These are phyloP conservation scores for Trichoderma sp. DNA, from an alignment of 2,329 filamentous ascomycete genomes.

Conservation along the genomic window DNA sequence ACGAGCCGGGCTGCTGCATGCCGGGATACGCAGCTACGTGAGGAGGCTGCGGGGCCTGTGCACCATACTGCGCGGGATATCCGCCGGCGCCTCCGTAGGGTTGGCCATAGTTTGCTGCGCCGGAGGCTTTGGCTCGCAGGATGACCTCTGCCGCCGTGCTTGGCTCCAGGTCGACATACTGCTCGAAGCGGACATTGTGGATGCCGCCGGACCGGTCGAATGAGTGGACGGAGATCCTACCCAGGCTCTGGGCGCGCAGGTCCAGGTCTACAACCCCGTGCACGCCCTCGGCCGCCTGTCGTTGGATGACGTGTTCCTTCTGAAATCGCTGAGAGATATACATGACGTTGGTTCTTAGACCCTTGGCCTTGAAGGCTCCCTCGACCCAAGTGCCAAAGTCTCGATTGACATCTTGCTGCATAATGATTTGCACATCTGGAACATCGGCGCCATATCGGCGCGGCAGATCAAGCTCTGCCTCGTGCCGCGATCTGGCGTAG, in stretches of 20 bases:
- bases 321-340: constrained; percentile 74
- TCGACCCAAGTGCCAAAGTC: constrained; percentile 85
- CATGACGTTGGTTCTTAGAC: constrained; percentile 74
- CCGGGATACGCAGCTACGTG: constrained; percentile 24
- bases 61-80: constrained; percentile 33
- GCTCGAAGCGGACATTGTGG: constrained; percentile 76
- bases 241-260: constrained; percentile 62
- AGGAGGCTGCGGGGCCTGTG: constrained; percentile 27
- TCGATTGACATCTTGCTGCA: constrained; percentile 72
- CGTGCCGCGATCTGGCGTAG: constrained; percentile 45
- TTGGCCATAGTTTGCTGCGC: constrained; percentile 32
- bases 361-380: constrained; percentile 66
- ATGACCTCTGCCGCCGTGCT: constrained; percentile 77
- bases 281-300: constrained; percentile 85
- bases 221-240: constrained; percentile 76
- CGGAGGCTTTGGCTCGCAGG: constrained; percentile 59
- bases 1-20: constrained; percentile 30
- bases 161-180: constrained; percentile 81
- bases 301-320: constrained; percentile 73
- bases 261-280: constrained; percentile 78
- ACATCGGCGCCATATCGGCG: constrained; percentile 70
- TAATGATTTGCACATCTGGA: constrained; percentile 84
- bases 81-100: constrained; percentile 28
- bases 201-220: constrained; percentile 77
- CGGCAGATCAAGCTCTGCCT: constrained; percentile 66